phyloP scores from a whole-genome alignment of 257 asterid genomes.

The Lycium barbarum region DNA sequence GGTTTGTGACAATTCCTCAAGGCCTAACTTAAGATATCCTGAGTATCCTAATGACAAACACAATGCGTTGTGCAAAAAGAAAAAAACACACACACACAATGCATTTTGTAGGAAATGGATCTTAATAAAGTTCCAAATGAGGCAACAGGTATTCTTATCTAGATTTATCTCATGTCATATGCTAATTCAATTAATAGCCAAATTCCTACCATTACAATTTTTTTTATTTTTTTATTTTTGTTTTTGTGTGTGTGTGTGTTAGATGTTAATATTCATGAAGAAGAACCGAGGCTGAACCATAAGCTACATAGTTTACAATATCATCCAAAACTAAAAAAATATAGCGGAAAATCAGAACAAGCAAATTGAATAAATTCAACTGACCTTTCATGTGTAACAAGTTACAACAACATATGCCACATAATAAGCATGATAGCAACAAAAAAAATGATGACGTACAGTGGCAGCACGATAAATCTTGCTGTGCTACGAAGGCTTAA shows the following conservation, averaged over 20 bases:
- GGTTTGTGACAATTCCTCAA: too few relatives aligned
- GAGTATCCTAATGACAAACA: too few relatives aligned
- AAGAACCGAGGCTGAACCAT: neutral
- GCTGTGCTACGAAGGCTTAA: conserved; percentile 30
- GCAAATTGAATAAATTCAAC: neutral
- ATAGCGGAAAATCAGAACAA: neutral
- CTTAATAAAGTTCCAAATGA: neutral
- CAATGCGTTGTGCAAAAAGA: too few relatives aligned
- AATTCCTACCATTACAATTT: neutral
- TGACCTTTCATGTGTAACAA: conserved; percentile 4
- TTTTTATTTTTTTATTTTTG: too few relatives aligned
- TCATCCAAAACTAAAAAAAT: neutral
- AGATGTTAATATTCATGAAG: conserved; percentile 12
- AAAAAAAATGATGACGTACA: neutral
- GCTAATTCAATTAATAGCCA: neutral
- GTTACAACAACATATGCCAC: conserved; percentile 17
- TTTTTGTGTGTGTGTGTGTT: neutral
- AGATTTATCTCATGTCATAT: neutral
- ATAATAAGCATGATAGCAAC: neutral
- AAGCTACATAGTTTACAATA: neutral
- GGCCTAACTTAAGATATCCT: too few relatives aligned
- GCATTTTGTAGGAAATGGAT: too few relatives aligned
- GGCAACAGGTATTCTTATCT: neutral
- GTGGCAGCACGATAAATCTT: neutral
- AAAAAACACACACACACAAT: too few relatives aligned